phyloP scores from a whole-genome alignment of 331 rosid species.

The Acacia pycnantha region DNA sequence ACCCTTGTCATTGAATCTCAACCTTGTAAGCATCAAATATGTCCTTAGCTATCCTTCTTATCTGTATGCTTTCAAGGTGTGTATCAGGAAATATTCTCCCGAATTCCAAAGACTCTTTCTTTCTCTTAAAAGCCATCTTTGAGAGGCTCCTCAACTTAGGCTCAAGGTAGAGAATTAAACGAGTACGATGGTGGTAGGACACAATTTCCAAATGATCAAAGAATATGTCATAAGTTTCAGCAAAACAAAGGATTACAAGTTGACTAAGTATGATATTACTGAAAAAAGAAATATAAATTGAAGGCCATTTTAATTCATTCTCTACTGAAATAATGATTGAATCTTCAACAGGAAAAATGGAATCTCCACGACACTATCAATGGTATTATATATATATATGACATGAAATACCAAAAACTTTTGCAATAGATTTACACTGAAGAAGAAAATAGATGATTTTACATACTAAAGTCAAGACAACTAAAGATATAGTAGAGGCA shows the following conservation, averaged over 20 bases:
- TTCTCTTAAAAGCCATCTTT: conserved; percentile 52
- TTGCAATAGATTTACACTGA: not conserved
- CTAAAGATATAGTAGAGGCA: too few relatives aligned
- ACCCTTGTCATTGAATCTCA: conserved; percentile 57
- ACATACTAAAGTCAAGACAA: too few relatives aligned
- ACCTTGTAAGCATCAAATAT: conserved; percentile 57
- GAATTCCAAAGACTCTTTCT: conserved; percentile 49
- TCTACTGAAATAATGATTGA: not conserved
- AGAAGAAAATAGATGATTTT: not conserved
- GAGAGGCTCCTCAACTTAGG: conserved; percentile 55
- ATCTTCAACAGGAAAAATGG: not conserved
- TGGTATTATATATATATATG: not conserved
- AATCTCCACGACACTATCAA: not conserved
- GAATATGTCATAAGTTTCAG: not conserved
- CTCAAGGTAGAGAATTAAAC: conserved; percentile 55
- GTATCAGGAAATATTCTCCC: conserved; percentile 66
- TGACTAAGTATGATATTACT: not conserved
- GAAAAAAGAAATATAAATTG: not conserved
- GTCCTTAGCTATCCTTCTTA: conserved; percentile 61
- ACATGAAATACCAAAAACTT: not conserved
- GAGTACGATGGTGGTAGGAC: conserved; percentile 68
- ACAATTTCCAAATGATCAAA: too few relatives aligned
- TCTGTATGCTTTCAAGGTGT: conserved; percentile 72
- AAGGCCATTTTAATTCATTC: not conserved
- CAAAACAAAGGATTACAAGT: not conserved